Conservation (phyloP, 345 rosid genomes). For the Punica granatum region DNA sequence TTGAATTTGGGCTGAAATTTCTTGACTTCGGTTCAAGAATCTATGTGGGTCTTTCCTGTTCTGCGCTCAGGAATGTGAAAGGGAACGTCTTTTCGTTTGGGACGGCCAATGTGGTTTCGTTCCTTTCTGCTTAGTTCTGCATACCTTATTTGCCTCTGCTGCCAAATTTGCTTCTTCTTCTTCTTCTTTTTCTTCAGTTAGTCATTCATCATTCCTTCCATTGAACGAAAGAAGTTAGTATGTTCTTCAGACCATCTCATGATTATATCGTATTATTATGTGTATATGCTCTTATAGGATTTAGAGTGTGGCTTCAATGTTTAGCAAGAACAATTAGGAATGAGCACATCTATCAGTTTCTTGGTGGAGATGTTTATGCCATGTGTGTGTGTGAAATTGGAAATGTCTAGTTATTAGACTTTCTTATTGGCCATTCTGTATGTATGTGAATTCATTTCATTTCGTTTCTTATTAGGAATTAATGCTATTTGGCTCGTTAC, state of each 20-base stretch:
- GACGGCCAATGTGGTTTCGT: neutral
- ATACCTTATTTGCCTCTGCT: neutral
- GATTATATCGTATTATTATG: neutral
- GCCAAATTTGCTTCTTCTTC: too few relatives aligned
- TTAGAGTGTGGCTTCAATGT: neutral
- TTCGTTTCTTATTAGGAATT: too few relatives aligned
- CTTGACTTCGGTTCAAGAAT: neutral
- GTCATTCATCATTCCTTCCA: too few relatives aligned
- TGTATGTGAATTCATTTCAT: too few relatives aligned
- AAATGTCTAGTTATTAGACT: too few relatives aligned
- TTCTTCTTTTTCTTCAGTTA: too few relatives aligned
- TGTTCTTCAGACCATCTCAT: neutral
- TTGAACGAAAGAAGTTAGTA: neutral
- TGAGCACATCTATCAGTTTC: neutral
- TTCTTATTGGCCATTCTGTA: too few relatives aligned
- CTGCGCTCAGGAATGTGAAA: neutral
- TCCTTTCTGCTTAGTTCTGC: neutral
- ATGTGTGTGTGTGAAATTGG: too few relatives aligned
- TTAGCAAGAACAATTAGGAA: neutral
- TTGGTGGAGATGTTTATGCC: neutral
- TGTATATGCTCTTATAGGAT: neutral
- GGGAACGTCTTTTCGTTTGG: neutral
- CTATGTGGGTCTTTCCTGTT: neutral
- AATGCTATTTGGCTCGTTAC: too few relatives aligned
- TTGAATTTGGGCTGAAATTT: neutral